Base-by-base conservation (phyloP, 139 green algal species). In the Parachlorella kessleri region DNA sequence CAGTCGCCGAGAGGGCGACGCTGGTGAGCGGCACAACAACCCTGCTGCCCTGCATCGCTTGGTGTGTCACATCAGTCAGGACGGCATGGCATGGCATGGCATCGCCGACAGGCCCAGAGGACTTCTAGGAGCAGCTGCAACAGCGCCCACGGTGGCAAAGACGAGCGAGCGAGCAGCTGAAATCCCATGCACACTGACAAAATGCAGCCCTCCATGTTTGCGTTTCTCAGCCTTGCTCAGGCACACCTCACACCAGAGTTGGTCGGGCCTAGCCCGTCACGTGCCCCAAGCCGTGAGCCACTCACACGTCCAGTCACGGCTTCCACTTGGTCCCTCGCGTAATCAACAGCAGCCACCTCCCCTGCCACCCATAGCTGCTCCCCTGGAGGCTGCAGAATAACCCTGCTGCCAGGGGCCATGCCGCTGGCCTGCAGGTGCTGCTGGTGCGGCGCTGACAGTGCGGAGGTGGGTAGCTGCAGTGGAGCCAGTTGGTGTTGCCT, bases 361-460 rank as follows among this genome's bases (percentile, higher is more conserved):
- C 64, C 75, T 24, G 66, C 42, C 48, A 54, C 66, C 75, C 75
- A 81, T 35, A 81, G 75, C 33, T 35, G 4, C 23, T 36, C 33
- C n/a, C 66, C 75, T 1, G 26, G 35, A 1, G 37, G 76, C 37
- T 23, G 36, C 42, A 71, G 53, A 1, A 71, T 4, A 30, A 76
- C 76, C 9, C 53, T n/a, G 10, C 42, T n/a, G 6, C 76, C 76
- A 2, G 54, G n/a, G 6, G 30, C n/a, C 54, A 70, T 66, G 41
- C 38, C 32, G 68, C 71, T 14, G 76, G 76, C 2, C 18, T 33
- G 2, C 3, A 21, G 37, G 76, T 76, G 18, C 35, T n/a, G n/a
- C n/a, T n/a, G n/a, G n/a, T n/a, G 59, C 9, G 73, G 40, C 30
- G 55, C 28, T 14, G 53, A 23, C 33, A 67, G 28, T 48, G 53